phyloP scores from a whole-genome alignment of 1,284 basidiomycete genomes.

The Apiotrichum akiyoshidainum region DNA sequence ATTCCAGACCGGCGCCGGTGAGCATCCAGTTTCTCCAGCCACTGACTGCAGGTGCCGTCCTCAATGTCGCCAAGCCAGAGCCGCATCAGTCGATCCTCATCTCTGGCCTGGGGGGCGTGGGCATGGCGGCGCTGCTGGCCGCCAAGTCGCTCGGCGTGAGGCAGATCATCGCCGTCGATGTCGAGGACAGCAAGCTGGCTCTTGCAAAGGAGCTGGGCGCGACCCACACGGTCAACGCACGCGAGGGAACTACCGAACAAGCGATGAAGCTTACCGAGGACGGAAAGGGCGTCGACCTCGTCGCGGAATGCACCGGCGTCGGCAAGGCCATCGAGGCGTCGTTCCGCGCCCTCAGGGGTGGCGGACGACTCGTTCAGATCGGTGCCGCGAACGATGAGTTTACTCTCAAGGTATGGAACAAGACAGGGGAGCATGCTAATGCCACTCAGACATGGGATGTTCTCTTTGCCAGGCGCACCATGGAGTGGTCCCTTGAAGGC shows the following conservation, averaged over 20 bases:
- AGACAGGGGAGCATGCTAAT: neutral
- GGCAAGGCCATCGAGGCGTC: neutral
- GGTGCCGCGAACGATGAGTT: neutral
- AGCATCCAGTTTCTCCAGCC: too few species aligned
- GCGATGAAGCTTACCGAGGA: neutral
- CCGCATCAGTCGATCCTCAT: neutral
- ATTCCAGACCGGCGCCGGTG: neutral
- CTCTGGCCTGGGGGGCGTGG: constrained; percentile 2
- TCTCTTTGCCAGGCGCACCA: neutral
- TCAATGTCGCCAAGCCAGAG: constrained; percentile 1
- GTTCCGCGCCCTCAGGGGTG: neutral
- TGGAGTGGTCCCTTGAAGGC: neutral
- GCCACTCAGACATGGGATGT: neutral
- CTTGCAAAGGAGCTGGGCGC: constrained; percentile 3
- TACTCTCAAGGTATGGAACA: neutral
- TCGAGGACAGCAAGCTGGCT: neutral
- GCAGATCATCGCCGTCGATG: neutral
- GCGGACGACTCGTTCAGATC: constrained; percentile 2
- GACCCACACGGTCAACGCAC: neutral
- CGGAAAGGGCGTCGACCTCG: neutral
- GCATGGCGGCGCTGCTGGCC: neutral
- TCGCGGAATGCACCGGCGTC: neutral
- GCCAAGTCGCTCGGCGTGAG: neutral
- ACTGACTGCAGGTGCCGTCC: neutral
- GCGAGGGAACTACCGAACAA: neutral